phyloP scores from a whole-genome alignment of 2,329 filamentous ascomycete species.

The Scytalidium sp. region DNA sequence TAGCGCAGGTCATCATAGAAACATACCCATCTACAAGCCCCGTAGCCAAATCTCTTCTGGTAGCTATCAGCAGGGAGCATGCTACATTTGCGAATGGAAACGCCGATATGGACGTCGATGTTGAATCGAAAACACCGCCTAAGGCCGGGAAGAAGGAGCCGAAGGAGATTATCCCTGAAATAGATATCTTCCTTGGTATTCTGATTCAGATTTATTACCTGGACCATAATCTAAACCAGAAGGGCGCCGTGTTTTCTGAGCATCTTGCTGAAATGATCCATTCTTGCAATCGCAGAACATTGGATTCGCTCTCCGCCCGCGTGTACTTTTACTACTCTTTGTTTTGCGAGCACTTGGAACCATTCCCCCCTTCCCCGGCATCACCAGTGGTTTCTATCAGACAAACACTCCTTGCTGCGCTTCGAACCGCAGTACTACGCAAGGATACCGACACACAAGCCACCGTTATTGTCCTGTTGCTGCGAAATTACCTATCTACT shows the following conservation, averaged over 20 bases:
- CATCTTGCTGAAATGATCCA: constrained; percentile 83
- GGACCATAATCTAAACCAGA: constrained; percentile 77
- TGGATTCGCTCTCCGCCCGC: constrained; percentile 91
- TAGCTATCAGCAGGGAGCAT: constrained; percentile 65
- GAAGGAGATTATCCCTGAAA: constrained; percentile 80
- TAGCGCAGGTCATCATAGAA: constrained; percentile 77
- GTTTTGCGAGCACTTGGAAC: constrained; percentile 88
- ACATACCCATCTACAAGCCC: constrained; percentile 64
- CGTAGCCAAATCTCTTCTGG: constrained; percentile 67
- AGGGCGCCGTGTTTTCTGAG: constrained; percentile 80
- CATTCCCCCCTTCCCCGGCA: constrained; percentile 82
- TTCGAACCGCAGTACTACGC: constrained; percentile 91
- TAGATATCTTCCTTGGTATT: constrained; percentile 86
- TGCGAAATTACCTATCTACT: constrained; percentile 93
- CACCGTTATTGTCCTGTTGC: constrained; percentile 87
- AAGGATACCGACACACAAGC: constrained; percentile 98
- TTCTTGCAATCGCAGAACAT: constrained; percentile 83
- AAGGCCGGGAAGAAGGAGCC: constrained; percentile 57
- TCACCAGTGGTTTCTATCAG: constrained; percentile 86
- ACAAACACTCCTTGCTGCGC: constrained; percentile 78
- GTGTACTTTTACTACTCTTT: constrained; percentile 98
- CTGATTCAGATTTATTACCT: constrained; percentile 84
- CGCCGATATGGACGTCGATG: constrained; percentile 72
- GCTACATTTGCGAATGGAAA: constrained; percentile 57
- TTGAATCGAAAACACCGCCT: constrained; percentile 53